A percentile compares a stretch with the other conserved stretches of the same genome.
Evolutionary conservation across 106 monocot genomes (phyloP).

Genomic region (Ottelia alismoides): DNA sequence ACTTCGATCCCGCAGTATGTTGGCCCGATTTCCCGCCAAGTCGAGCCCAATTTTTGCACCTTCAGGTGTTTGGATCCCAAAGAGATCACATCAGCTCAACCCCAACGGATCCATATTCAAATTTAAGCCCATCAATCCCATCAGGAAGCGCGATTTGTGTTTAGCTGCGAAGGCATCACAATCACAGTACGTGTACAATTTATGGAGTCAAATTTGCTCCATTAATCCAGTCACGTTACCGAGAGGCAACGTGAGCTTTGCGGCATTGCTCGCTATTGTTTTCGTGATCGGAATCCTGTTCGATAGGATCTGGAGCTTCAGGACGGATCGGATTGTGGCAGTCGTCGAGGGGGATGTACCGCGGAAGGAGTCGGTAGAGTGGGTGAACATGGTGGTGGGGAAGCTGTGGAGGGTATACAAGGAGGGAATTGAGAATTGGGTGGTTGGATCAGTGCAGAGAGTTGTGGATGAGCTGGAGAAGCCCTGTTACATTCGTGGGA

Average conservation of each 20-base stretch:
- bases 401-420: slow-evolving; percentile 97
- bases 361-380: slow-evolving; percentile 96
- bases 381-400: slow-evolving; percentile 98
- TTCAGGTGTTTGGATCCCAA: too few relatives aligned
- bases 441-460: slow-evolving; percentile 85
- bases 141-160: too few relatives aligned
- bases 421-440: slow-evolving; percentile 85
- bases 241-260: slow-evolving; percentile 48
- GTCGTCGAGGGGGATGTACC: slow-evolving; percentile 57
- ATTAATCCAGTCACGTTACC: slow-evolving; percentile 84
- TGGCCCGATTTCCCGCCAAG: too few relatives aligned
- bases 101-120: too few relatives aligned
- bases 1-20: too few relatives aligned
- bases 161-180: too few relatives aligned
- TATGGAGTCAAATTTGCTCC: slow-evolving; percentile 75
- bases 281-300: slow-evolving; percentile 86
- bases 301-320: slow-evolving; percentile 48
- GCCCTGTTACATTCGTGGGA: slow-evolving; percentile 77
- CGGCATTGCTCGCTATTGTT: slow-evolving; percentile 70
- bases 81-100: too few relatives aligned
- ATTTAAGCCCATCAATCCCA: too few relatives aligned
- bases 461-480: slow-evolving; percentile 80
- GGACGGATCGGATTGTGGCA: slow-evolving; percentile 31
- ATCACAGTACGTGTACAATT: slow-evolving; percentile 74
- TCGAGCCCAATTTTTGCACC: too few relatives aligned